Evolutionary conservation across 768 basidiomycete genomes (phyloP).

Genomic region (Naematelia encephala): DNA sequence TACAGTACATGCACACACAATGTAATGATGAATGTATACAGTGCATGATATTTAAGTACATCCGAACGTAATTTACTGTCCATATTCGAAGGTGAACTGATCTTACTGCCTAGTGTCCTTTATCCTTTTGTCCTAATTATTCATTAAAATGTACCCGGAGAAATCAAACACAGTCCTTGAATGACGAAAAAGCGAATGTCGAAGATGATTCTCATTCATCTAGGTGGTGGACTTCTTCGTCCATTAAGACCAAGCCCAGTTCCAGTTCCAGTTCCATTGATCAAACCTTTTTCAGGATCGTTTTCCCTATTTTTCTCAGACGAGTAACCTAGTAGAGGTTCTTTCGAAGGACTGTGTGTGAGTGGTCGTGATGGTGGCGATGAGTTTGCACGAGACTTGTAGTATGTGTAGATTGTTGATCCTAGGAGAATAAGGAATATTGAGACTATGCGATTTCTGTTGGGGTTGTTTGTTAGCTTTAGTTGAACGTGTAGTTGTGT

Average conservation of each 20-base stretch:
- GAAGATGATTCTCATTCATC: too few species aligned
- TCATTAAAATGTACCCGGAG: too few species aligned
- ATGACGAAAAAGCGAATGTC: too few species aligned
- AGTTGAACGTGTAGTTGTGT: not conserved
- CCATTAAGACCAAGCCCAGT: not conserved
- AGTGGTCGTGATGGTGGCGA: not conserved
- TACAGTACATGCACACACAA: too few species aligned
- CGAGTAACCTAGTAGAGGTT: slow-evolving; percentile 3
- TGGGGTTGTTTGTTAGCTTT: not conserved
- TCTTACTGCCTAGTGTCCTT: too few species aligned
- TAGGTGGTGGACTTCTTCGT: too few species aligned
- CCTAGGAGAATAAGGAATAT: slow-evolving; percentile 24
- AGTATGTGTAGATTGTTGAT: slow-evolving; percentile 22
- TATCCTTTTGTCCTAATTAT: too few species aligned
- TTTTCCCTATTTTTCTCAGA: not conserved
- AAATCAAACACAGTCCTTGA: too few species aligned
- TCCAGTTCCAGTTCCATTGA: not conserved
- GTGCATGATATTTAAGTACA: too few species aligned
- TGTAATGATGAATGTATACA: too few species aligned
- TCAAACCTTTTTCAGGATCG: not conserved
- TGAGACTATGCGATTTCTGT: slow-evolving; percentile 26
- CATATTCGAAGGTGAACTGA: too few species aligned
- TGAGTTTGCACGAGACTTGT: slow-evolving; percentile 10
- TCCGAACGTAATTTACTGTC: too few species aligned
- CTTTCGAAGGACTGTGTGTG: not conserved